Percentiles rank a stretch among this genome's conserved stretches.
These are phyloP conservation scores for Smithsoniella earleae DNA, from an alignment of 163 green algal species.

Conservation along the genomic window DNA sequence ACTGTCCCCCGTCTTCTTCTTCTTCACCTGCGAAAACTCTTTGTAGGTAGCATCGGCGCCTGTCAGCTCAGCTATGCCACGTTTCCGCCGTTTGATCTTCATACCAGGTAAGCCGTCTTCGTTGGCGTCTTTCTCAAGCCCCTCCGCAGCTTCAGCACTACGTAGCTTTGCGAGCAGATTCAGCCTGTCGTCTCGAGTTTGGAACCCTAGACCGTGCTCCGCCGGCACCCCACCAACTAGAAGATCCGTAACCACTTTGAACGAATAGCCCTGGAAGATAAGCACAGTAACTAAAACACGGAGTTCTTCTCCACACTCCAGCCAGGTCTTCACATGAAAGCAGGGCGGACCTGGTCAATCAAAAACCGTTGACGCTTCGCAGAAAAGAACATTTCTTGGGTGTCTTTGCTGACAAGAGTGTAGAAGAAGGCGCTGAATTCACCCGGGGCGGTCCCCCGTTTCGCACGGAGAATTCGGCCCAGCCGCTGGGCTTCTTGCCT, in stretches of 20 bases:
- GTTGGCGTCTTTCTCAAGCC: constrained; percentile 24
- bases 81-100: neutral
- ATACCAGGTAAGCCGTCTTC: constrained; percentile 18
- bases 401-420: constrained; percentile 86
- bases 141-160: constrained; percentile 5
- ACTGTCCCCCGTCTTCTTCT: neutral
- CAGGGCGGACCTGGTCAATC: constrained; percentile 73
- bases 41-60: constrained; percentile 13
- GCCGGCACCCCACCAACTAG: neutral
- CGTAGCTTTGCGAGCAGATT: constrained; percentile 7
- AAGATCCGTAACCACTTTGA: constrained; percentile 66
- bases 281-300: neutral
- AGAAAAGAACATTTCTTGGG: constrained; percentile 95
- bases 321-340: neutral
- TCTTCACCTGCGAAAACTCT: neutral
- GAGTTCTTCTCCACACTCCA: neutral
- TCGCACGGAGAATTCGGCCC: constrained; percentile 89
- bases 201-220: neutral
- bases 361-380: constrained; percentile 98
- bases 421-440: constrained; percentile 99
- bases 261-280: constrained; percentile 68
- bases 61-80: constrained; percentile 11
- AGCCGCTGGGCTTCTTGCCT: constrained; percentile 94
- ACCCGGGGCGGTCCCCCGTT: constrained; percentile 47
- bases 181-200: neutral